A percentile compares a stretch with the other conserved stretches of the same genome.
These are phyloP conservation scores for Trichoderma endophyticum DNA, from an alignment of 2,329 filamentous ascomycete species.

Conservation along the genomic window DNA sequence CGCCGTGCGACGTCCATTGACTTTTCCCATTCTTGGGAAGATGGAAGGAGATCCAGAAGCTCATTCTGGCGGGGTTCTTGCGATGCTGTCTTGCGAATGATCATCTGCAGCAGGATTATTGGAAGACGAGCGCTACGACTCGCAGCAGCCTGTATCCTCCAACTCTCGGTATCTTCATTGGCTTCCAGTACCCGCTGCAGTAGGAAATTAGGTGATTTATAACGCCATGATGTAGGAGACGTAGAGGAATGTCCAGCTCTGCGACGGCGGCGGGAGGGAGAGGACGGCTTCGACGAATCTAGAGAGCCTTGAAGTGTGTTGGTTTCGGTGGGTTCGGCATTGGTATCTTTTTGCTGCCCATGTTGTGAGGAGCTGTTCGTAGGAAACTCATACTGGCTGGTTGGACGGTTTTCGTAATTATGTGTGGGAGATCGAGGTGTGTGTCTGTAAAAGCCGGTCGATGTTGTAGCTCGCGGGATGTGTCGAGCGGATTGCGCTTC, in stretches of 20 bases:
- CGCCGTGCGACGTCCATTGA: conserved; percentile 22
- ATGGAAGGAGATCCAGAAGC: conserved; percentile 28
- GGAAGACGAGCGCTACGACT: conserved; percentile 29
- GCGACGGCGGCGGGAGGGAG: neutral
- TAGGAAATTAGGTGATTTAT: conserved; percentile 25
- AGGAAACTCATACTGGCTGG: neutral
- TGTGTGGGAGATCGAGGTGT: neutral
- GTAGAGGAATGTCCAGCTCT: neutral
- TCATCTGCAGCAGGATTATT: conserved; percentile 33
- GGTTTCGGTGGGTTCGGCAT: neutral
- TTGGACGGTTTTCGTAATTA: neutral
- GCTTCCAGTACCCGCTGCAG: conserved; percentile 25
- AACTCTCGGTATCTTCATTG: conserved; percentile 11
- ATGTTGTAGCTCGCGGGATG: neutral
- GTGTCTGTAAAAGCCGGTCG: neutral
- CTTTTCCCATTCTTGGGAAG: conserved; percentile 24
- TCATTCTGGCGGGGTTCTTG: conserved; percentile 19
- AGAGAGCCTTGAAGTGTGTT: neutral
- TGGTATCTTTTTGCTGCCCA: neutral
- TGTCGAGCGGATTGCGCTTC: neutral
- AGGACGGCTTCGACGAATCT: neutral
- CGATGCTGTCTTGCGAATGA: conserved; percentile 26
- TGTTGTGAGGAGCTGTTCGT: neutral
- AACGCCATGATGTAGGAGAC: neutral
- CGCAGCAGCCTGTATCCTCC: conserved; percentile 24